A percentile compares a stretch with the other conserved stretches of the same genome.
phyloP scores from a whole-genome alignment of 139 green algal species.

The Yamagishiella unicocca region DNA sequence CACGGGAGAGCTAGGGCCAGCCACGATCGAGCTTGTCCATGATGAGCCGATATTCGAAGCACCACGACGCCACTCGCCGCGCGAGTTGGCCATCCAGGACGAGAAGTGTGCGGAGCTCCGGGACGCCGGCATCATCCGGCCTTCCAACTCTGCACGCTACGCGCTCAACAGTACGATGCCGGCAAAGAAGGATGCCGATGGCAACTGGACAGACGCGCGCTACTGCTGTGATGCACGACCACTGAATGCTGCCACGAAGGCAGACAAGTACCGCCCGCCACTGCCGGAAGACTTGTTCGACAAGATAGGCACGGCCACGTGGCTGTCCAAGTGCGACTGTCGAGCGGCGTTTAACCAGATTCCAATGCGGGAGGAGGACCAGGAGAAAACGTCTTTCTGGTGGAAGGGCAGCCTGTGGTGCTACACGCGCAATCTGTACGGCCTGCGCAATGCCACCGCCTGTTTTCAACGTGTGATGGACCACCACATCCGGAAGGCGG shows the following conservation, averaged over 20 bases:
- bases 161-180: neutral
- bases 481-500: constrained; percentile 1
- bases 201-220: constrained; percentile 18
- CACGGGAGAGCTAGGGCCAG: neutral
- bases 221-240: constrained; percentile 48
- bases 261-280: constrained; percentile 47
- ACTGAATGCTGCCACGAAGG: constrained; percentile 45
- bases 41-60: neutral
- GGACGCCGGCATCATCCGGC: neutral
- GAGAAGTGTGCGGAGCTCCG: constrained; percentile 27
- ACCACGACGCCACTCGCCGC: neutral
- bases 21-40: neutral
- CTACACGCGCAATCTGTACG: neutral
- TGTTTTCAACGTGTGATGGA: constrained; percentile 41
- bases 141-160: neutral
- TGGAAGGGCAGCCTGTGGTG: neutral
- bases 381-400: neutral
- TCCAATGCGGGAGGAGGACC: too few species aligned
- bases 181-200: constrained; percentile 44
- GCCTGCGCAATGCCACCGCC: neutral
- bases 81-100: neutral
- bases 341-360: neutral
- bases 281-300: constrained; percentile 51
- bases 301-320: constrained; percentile 14
- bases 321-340: constrained; percentile 54